Evolutionary conservation across 257 asterid species (phyloP).

Genomic region (Penstemon barbatus): DNA sequence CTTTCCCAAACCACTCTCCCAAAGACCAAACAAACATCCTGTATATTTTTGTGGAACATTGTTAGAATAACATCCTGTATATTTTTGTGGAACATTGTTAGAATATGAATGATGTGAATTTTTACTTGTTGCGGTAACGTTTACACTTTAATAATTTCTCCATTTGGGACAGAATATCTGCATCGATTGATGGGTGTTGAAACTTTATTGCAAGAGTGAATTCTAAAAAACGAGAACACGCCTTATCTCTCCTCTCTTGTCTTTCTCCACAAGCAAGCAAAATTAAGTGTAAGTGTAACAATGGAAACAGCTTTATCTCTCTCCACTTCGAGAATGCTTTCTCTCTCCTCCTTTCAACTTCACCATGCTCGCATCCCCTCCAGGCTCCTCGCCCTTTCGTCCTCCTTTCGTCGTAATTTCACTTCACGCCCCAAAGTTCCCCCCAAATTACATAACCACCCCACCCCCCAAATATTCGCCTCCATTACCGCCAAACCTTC

Average conservation of each 20-base stretch:
- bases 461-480: slow-evolving; percentile 44
- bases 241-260: background rate
- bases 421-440: slow-evolving; percentile 35
- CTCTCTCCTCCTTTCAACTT: slow-evolving; percentile 40
- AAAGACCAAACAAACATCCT: too few relatives aligned
- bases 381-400: slow-evolving; percentile 37
- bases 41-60: too few relatives aligned
- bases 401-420: slow-evolving; percentile 48
- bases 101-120: too few relatives aligned
- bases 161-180: too few relatives aligned
- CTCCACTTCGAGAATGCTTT: slow-evolving; percentile 40
- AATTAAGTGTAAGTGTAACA: background rate
- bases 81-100: too few relatives aligned
- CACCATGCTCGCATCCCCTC: slow-evolving; percentile 39
- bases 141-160: too few relatives aligned
- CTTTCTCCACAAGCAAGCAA: background rate
- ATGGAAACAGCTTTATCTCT: slow-evolving; percentile 28
- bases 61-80: too few relatives aligned
- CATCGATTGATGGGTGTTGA: too few relatives aligned
- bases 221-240: background rate
- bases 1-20: too few relatives aligned
- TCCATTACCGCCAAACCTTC: slow-evolving; percentile 88
- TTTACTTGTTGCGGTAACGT: too few relatives aligned
- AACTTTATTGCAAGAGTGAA: too few relatives aligned
- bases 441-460: slow-evolving; percentile 29